Evolutionary conservation across 331 rosid genomes (phyloP), one percentile per base, ranked within the genome.

Genomic region (Stylosanthes scabra): DNA sequence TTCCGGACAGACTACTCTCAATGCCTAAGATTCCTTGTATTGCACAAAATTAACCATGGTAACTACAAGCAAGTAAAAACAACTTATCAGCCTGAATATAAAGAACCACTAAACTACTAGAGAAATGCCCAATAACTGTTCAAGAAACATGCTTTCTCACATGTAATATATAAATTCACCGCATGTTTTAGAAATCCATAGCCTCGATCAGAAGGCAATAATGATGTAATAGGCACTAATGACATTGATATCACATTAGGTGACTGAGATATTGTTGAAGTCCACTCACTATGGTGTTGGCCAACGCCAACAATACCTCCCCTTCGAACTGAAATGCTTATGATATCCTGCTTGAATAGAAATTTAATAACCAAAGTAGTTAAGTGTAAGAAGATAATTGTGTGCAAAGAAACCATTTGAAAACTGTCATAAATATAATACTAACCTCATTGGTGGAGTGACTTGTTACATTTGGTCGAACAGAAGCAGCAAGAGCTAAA

Each of bases 201-300:
- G 65, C 88, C 89, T 27, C 42, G 74, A 59, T 74, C 68, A 10
- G 86, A 86, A 70, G 72, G 78, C 64, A 90, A 69, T 49, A 94
- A 89, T 39, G 97, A 80, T 40, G 97, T 91, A 80, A 91, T 87
- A 11, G 99, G 96, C 73, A 89, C 97, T 27, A 94, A 83, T 25
- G 99, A 82, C 97, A 94, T 81, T 14, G 89, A 89, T 76, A 89
- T 68, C 72, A 85, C 93, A 80, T 81, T 74, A 34, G 97, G 99
- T 7, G 84, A 88, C 73, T 84, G 70, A 60, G 96, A 76, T 84
- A 94, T 84, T 70, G 99, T 91, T 39, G 96, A 85, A 37, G 91
- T 92, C 98, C 98, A 94, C 75, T 78, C 72, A 31, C 78, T 93
- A 83, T 83, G 89, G 62, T 84, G 74, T 84, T 89, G 98, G 68